Evolutionary conservation across 352 stramenopile species (phyloP).

Genomic region (Phytophthora crassamura): DNA sequence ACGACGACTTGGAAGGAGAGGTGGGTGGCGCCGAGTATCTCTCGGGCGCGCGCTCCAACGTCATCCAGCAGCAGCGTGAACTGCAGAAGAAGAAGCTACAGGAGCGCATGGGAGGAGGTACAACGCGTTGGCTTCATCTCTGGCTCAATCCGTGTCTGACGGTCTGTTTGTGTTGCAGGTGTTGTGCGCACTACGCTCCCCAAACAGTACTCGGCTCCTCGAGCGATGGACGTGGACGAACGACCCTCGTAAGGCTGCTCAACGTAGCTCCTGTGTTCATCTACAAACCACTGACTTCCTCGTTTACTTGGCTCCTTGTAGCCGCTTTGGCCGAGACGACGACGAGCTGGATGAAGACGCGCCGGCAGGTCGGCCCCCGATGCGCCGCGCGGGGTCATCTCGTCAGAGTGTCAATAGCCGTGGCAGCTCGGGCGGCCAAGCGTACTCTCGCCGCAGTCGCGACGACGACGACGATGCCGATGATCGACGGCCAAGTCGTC

Average conservation of each 20-base stretch:
- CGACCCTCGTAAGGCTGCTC: constrained; percentile 70
- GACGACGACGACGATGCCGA: constrained; percentile 63
- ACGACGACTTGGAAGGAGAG: constrained; percentile 73
- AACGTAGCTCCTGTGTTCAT: neutral
- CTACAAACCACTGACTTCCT: neutral
- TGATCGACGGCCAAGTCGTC: constrained; percentile 39
- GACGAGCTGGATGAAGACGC: constrained; percentile 69
- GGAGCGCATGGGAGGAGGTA: constrained; percentile 82
- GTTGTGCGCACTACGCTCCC: constrained; percentile 77
- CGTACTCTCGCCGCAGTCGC: constrained; percentile 40
- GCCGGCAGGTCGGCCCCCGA: constrained; percentile 43
- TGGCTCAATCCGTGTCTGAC: constrained; percentile 3
- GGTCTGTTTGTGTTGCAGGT: constrained; percentile 34
- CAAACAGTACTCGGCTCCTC: constrained; percentile 81
- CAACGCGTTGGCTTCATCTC: neutral
- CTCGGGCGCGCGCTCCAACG: constrained; percentile 68
- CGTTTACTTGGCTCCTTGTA: constrained; percentile 16
- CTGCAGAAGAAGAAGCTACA: constrained; percentile 90
- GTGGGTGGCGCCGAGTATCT: constrained; percentile 61
- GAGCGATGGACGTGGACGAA: constrained; percentile 77
- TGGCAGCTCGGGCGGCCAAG: constrained; percentile 12
- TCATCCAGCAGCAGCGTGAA: constrained; percentile 87
- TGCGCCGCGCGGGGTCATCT: constrained; percentile 29
- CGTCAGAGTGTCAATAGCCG: constrained; percentile 25
- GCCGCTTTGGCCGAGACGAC: constrained; percentile 78